phyloP scores from a whole-genome alignment of 441 rosid species.

The Aleurites moluccanus region DNA sequence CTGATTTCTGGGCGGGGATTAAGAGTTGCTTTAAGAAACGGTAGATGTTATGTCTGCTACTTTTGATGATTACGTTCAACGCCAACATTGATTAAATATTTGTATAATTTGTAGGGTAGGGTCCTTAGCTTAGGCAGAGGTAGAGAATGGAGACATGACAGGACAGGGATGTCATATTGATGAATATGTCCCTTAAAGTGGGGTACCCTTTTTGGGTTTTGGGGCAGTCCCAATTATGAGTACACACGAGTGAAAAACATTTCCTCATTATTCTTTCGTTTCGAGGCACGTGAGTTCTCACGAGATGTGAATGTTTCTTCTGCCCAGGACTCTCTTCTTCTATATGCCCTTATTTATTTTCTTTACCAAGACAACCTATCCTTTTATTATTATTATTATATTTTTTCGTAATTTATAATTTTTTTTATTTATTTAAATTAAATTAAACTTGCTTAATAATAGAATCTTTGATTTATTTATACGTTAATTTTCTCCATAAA shows the following conservation, averaged over 20 bases:
- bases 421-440: too few relatives aligned
- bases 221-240: constrained; percentile 11
- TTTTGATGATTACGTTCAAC: constrained; percentile 25
- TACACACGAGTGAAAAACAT: constrained; percentile 11
- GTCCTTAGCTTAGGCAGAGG: not conserved
- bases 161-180: not conserved
- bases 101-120: not conserved
- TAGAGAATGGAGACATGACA: not conserved
- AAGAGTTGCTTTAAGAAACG: constrained; percentile 11
- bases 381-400: too few relatives aligned
- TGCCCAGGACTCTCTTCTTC: not conserved
- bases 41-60: constrained; percentile 16
- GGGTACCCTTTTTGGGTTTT: constrained; percentile 7
- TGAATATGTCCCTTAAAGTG: constrained; percentile 14
- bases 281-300: constrained; percentile 6
- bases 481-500: too few relatives aligned
- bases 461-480: too few relatives aligned
- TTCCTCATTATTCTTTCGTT: not conserved
- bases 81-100: not conserved
- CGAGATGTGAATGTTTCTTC: not conserved
- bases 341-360: not conserved
- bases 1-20: constrained; percentile 3
- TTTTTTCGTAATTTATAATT: too few relatives aligned
- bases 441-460: too few relatives aligned
- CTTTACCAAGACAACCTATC: too few relatives aligned